Evolutionary conservation across 208 protist species (phyloP).

Genomic region (Trypanosoma grayi): DNA sequence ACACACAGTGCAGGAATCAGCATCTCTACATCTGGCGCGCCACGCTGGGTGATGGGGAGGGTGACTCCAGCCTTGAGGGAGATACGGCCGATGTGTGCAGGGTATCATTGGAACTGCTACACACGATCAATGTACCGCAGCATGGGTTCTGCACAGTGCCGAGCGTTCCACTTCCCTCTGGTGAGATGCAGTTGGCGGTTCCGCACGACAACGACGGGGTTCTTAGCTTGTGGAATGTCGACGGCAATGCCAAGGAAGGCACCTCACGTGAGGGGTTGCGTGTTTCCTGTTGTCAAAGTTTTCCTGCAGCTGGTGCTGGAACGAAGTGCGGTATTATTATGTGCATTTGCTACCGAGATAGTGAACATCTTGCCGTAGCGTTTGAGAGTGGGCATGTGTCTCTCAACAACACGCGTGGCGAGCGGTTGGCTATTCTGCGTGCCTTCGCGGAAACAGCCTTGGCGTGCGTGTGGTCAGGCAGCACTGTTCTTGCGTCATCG

Average conservation of each 20-base stretch:
- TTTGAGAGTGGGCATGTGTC: conserved; percentile 83
- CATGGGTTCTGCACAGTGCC: conserved; percentile 65
- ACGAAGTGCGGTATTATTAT: conserved; percentile 81
- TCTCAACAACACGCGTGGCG: conserved; percentile 22
- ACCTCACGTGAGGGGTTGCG: conserved; percentile 7
- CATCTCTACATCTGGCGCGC: conserved; percentile 62
- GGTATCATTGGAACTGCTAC: conserved; percentile 26
- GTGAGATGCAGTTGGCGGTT: conserved; percentile 34
- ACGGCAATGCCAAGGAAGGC: background rate
- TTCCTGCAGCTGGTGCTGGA: conserved; percentile 30
- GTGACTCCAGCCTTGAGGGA: conserved; percentile 5
- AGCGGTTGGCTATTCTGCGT: conserved; percentile 39
- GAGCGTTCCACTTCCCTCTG: conserved; percentile 12
- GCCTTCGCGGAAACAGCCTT: conserved; percentile 72
- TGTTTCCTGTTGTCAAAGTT: conserved; percentile 28
- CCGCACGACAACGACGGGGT: conserved; percentile 54
- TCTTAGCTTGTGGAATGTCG: conserved; percentile 40
- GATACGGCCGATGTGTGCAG: background rate
- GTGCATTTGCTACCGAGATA: conserved; percentile 47
- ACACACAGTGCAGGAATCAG: conserved; percentile 80
- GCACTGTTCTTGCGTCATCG: conserved; percentile 52
- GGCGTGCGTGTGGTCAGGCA: conserved; percentile 46
- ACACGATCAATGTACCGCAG: conserved; percentile 55
- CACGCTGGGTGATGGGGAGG: background rate
- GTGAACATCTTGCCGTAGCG: conserved; percentile 19